Base-by-base conservation (phyloP, 371 early-diverging fungal species). In the Ordospora pajunii region DNA sequence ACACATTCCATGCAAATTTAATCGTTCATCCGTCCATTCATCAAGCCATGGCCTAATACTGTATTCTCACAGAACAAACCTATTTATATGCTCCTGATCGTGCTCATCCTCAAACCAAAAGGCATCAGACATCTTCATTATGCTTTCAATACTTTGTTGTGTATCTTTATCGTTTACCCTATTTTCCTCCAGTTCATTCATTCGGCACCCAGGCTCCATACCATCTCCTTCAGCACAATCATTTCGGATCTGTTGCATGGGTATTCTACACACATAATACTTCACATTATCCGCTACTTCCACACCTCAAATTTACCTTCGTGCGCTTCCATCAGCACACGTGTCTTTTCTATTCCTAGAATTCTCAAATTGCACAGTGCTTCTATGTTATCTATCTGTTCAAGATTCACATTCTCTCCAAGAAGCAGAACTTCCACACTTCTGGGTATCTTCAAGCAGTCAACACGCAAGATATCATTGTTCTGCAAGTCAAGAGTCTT, bases 401-500 rank as follows among this genome's bases (percentile, higher is more conserved):
- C 42, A 11, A 82, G 69, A n/a, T 64, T 40, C 12, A 40, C 54
- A 44, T 82, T 82, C n/a, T 74, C 69, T n/a, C 69, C 53, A 23
- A 82, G 49, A 17, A 79, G 43, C 6, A 82, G 27, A 25, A 21
- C 44, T 49, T 74, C 72, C 1, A 82, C 17, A 44, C 48, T 49
- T 19, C 21, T 49, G n/a, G 82, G 82, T 22, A 82, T 21, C 14
- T 12, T 7, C 17, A 14, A 46, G 66, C 82, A 82, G 65, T 82
- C 82, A 25, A 82, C 44, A 32, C 70, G 49, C 22, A 44, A 45
- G 3, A 82, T 8, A 10, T 68, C 22, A 64, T 82, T 82, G 54
- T 71, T 74, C 66, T 82, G 82, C 11, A 79, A 40, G 58, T 76
- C 79, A 8, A 82, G 43, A 21, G 75, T 68, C 52, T 74, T 70